Evolutionary conservation across 306 rosid species (phyloP).

Genomic region (Cicer cuneatum): DNA sequence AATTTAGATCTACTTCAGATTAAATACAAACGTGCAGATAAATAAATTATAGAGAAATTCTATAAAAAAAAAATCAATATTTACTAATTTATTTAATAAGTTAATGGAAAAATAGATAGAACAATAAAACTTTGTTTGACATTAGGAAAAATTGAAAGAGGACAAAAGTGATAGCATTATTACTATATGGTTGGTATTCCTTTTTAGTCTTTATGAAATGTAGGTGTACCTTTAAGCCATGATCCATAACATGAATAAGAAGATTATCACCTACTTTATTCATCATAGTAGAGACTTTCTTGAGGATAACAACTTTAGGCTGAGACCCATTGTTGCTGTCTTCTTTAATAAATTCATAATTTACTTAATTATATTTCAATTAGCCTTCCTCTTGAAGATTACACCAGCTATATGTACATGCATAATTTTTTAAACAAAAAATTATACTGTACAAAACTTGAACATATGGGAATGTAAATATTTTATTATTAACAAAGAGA

Average conservation of each 20-base stretch:
- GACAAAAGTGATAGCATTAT: conserved; percentile 47
- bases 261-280: conserved; percentile 49
- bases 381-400: conserved; percentile 41
- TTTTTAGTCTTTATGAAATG: conserved; percentile 42
- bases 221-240: conserved; percentile 41
- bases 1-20: no score
- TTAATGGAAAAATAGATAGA: no score
- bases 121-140: conserved; percentile 14
- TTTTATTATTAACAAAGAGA: conserved; percentile 33
- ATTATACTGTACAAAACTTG: conserved; percentile 26
- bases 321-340: conserved; percentile 44
- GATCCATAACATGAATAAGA: conserved; percentile 49
- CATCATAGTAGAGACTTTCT: conserved; percentile 46
- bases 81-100: no score
- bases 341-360: conserved; percentile 55
- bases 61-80: no score
- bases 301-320: conserved; percentile 41
- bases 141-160: conserved; percentile 28
- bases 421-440: not conserved
- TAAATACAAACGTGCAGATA: no score
- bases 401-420: conserved; percentile 36
- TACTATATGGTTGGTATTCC: conserved; percentile 40
- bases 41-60: no score
- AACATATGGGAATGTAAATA: conserved; percentile 39
- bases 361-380: conserved; percentile 38